Evolutionary conservation across 1,284 basidiomycete species (phyloP).

Genomic region (Cryptococcus maquisensis): DNA sequence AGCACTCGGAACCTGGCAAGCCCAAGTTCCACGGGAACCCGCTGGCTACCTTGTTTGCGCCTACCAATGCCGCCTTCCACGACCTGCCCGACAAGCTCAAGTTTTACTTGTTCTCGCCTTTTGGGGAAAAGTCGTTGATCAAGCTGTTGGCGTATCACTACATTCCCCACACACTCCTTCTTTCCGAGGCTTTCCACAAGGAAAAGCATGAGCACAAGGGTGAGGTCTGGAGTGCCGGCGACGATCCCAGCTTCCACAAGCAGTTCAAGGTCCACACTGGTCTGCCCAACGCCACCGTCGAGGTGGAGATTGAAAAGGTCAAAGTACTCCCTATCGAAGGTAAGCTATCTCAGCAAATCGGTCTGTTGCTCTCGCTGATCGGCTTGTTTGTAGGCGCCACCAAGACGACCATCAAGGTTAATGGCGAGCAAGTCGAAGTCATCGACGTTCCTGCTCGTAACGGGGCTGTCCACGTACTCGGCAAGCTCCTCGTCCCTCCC

Average conservation of each 20-base stretch:
- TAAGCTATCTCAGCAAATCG: slow-evolving; percentile 5
- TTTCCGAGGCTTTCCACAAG: slow-evolving; percentile 55
- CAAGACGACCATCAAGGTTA: slow-evolving; percentile 55
- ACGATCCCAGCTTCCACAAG: slow-evolving; percentile 52
- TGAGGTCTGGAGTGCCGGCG: slow-evolving; percentile 11
- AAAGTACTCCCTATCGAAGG: slow-evolving; percentile 48
- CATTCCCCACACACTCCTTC: slow-evolving; percentile 57
- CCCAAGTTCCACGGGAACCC: slow-evolving; percentile 53
- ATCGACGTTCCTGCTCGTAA: slow-evolving; percentile 60
- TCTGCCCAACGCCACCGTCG: slow-evolving; percentile 54
- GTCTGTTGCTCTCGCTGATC: slow-evolving; percentile 8
- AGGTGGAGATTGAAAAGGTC: slow-evolving; percentile 56
- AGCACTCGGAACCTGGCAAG: slow-evolving; percentile 45
- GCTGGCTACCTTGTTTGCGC: slow-evolving; percentile 62
- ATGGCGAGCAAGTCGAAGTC: slow-evolving; percentile 53
- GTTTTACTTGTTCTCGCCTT: slow-evolving; percentile 65
- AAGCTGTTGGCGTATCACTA: slow-evolving; percentile 67
- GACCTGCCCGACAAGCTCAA: slow-evolving; percentile 58
- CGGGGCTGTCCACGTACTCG: slow-evolving; percentile 60
- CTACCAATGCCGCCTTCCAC: slow-evolving; percentile 61
- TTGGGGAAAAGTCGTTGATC: slow-evolving; percentile 57
- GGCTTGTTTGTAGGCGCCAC: slow-evolving; percentile 47
- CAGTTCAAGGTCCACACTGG: slow-evolving; percentile 55
- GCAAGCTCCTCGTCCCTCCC: slow-evolving; percentile 56
- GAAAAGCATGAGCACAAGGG: slow-evolving; percentile 22